Percentiles rank a stretch among this genome's conserved stretches.
These are phyloP conservation scores for Trametopsis cervina DNA, from an alignment of 768 basidiomycete species.

Conservation along the genomic window DNA sequence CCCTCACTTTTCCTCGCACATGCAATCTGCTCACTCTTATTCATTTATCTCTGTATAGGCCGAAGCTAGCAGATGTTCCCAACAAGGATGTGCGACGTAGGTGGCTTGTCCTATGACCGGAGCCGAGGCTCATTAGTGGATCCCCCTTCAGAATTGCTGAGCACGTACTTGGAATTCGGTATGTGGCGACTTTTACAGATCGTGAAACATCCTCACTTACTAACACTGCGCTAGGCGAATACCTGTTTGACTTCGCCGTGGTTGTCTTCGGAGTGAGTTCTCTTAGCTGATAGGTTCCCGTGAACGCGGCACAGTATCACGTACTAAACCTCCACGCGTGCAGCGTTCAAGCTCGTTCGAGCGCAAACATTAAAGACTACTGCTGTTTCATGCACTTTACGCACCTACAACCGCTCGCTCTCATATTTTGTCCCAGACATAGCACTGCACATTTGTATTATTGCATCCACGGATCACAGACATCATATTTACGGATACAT, in stretches of 20 bases:
- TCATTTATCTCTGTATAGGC: slow-evolving; percentile 34
- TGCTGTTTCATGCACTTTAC: background rate
- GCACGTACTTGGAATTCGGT: slow-evolving; percentile 79
- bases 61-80: slow-evolving; percentile 65
- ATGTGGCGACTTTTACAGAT: too few relatives aligned
- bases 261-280: slow-evolving; percentile 72
- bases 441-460: too few relatives aligned
- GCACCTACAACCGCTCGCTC: background rate
- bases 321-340: slow-evolving; percentile 1
- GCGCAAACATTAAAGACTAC: slow-evolving; percentile 34
- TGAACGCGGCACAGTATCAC: background rate
- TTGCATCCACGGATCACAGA: too few relatives aligned
- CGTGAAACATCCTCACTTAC: slow-evolving; percentile 7
- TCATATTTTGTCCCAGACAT: too few relatives aligned
- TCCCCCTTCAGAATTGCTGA: slow-evolving; percentile 49
- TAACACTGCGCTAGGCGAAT: slow-evolving; percentile 54
- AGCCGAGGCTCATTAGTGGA: background rate
- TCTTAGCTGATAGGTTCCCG: too few relatives aligned
- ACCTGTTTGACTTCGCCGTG: slow-evolving; percentile 79
- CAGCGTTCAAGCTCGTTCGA: slow-evolving; percentile 76
- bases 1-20: background rate
- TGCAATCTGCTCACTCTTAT: background rate
- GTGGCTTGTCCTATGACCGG: slow-evolving; percentile 25
- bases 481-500: too few relatives aligned
- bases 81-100: slow-evolving; percentile 87